Percentiles rank a stretch among this genome's conserved stretches.
Evolutionary conservation across 2,329 filamentous ascomycete genomes (phyloP).

Genomic region (Fusarium xylarioides): DNA sequence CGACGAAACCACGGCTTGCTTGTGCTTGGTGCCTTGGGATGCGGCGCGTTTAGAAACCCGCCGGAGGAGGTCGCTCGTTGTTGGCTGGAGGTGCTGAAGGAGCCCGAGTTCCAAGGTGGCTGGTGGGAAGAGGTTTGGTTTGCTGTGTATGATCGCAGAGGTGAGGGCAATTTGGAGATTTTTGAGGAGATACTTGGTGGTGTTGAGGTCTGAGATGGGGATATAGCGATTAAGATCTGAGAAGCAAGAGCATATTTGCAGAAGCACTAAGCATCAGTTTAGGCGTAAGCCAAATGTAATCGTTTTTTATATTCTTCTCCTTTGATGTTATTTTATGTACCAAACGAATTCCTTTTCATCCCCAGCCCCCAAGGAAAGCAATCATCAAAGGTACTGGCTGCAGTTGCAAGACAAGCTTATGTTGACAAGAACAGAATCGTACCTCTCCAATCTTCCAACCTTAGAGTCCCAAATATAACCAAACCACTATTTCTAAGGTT

Average conservation of each 20-base stretch:
- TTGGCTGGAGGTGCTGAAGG: constrained; percentile 68
- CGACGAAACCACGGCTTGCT: constrained; percentile 63
- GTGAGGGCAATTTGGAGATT: constrained; percentile 59
- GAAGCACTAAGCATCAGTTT: not conserved
- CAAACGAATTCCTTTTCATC: not conserved
- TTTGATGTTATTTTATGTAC: not conserved
- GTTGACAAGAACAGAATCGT: not conserved
- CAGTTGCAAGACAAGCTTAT: not conserved
- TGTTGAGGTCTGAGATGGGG: constrained; percentile 40
- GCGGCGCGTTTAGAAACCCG: constrained; percentile 73
- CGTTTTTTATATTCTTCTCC: not conserved
- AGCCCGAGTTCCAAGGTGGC: constrained; percentile 68
- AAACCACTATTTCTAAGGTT: not conserved
- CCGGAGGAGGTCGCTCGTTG: constrained; percentile 67
- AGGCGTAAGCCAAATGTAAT: not conserved
- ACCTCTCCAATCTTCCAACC: not conserved
- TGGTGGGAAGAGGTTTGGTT: constrained; percentile 73
- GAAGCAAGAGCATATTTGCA: not conserved
- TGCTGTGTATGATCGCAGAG: constrained; percentile 62
- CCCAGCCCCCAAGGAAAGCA: not conserved
- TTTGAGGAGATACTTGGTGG: constrained; percentile 58
- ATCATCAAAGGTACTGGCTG: not conserved
- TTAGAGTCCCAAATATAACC: not conserved
- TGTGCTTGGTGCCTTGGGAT: constrained; percentile 75
- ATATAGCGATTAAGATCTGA: not conserved